These are phyloP conservation scores for Lachnellula subtilissima DNA, from an alignment of 2,329 filamentous ascomycete species.

Conservation along the genomic window DNA sequence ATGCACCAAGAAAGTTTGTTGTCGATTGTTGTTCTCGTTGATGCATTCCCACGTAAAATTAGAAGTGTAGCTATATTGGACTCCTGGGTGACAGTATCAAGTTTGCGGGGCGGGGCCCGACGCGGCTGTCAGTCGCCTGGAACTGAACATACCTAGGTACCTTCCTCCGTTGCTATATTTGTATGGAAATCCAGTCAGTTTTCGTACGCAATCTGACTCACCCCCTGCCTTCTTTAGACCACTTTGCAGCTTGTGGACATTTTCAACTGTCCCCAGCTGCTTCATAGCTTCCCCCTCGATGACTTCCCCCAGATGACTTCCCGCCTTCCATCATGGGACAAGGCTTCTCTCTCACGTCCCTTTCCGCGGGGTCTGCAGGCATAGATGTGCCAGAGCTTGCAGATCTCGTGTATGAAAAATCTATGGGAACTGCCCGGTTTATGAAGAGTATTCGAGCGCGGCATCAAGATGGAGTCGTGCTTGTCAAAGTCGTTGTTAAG, in stretches of 20 bases:
- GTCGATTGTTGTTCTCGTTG: no score
- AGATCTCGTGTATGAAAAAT: constrained; percentile 87
- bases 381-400: constrained; percentile 91
- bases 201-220: not conserved
- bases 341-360: constrained; percentile 88
- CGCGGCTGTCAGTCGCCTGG: not conserved
- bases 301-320: constrained; percentile 26
- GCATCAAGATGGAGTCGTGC: constrained; percentile 83
- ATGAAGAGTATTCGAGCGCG: constrained; percentile 94
- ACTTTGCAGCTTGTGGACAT: constrained; percentile 22
- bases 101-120: no score
- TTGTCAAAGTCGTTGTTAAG: constrained; percentile 94
- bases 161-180: not conserved
- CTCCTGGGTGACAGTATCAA: no score
- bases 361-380: constrained; percentile 84
- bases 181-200: no score
- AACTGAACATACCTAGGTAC: not conserved
- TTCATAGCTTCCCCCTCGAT: constrained; percentile 16
- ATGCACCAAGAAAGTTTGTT: no score
- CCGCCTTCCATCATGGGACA: constrained; percentile 68
- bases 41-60: no score
- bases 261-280: constrained; percentile 17
- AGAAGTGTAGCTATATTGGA: no score
- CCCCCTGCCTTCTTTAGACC: not conserved
- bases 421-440: constrained; percentile 85